A percentile compares a stretch with the other conserved stretches of the same genome.
phyloP scores from a whole-genome alignment of 441 rosid genomes.

The Eruca vesicaria region DNA sequence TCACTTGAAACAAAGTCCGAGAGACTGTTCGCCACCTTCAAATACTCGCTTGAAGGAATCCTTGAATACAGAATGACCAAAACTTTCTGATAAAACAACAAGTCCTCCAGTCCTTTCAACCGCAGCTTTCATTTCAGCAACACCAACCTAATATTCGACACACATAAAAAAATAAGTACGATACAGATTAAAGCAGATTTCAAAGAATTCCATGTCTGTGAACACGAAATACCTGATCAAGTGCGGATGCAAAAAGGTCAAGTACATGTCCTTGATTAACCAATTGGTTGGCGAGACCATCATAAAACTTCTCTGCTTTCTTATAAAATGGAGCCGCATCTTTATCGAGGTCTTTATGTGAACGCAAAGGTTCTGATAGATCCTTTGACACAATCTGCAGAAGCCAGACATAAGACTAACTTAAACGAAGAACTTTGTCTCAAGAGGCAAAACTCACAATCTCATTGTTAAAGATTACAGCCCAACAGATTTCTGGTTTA shows the following conservation, averaged over 20 bases:
- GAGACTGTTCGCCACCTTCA: constrained; percentile 92
- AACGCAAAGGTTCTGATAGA: constrained; percentile 96
- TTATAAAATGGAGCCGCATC: constrained; percentile 96
- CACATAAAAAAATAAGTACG: not conserved
- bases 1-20: constrained; percentile 95
- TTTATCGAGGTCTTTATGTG: constrained; percentile 99
- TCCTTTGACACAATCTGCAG: constrained; percentile 97
- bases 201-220: not conserved
- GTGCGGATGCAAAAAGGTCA: constrained; percentile 98
- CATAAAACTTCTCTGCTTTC: constrained; percentile 97
- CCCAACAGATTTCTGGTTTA: not conserved
- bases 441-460: not conserved
- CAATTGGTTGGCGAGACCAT: constrained; percentile 82
- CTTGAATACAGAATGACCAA: constrained; percentile 98
- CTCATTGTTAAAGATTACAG: constrained; percentile 1
- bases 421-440: constrained; percentile 6
- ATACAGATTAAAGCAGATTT: not conserved
- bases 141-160: constrained; percentile 69
- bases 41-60: constrained; percentile 92
- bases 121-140: constrained; percentile 97
- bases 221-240: constrained; percentile 76
- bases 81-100: constrained; percentile 97
- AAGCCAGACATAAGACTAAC: constrained; percentile 17
- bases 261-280: constrained; percentile 97
- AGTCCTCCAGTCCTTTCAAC: constrained; percentile 99